Base-by-base conservation (phyloP, 2,329 filamentous ascomycete species). In the Paecilomyces sp. region DNA sequence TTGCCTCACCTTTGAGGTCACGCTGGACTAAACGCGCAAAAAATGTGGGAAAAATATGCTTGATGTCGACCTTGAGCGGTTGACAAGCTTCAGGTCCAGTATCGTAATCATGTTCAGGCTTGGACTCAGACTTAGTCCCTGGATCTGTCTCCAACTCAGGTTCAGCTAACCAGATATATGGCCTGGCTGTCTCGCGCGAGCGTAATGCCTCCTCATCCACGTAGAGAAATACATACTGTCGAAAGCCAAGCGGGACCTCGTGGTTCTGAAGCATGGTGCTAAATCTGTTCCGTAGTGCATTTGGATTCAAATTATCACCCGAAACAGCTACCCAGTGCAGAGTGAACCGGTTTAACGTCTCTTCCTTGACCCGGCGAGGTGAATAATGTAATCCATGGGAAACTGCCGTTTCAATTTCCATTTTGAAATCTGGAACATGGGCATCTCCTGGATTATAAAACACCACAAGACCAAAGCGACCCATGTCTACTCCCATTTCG, bases 21-120 rank as follows among this genome's bases (percentile, higher is more conserved):
- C 63, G 60, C 58, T 65, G 63, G 2, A 55, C 47, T 28, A 65
- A 33, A 18, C 63, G 58, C 24, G 61, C 60, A 61, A 64, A 65
- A 7, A 64, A 51, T 31, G 64, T 62, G 11, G 61, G 64, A 53
- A 58, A 57, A 33, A 62, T 65, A 57, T 65, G 63, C 57, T 65
- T 63, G 31, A 65, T 62, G 41, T 62, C 50, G 31, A 65, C 60
- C 47, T 63, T 65, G 12, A 63, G 62, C 3, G 61, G 58, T 57
- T 41, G 28, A 12, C 33, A 8, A 36, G 33, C 33, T 12, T 36
- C 33, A 36, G 33, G 8, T 12, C 30, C 5, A 31, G 30, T 31
- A 31, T 31, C 30, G 8, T 9, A 5, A 31, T 31, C 8, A 31
- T 31, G 30, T 6, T 36, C 9, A 36, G 33, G 11, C 33, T 36